Base-by-base conservation (phyloP, 306 rosid species). In the Quercus suber region DNA sequence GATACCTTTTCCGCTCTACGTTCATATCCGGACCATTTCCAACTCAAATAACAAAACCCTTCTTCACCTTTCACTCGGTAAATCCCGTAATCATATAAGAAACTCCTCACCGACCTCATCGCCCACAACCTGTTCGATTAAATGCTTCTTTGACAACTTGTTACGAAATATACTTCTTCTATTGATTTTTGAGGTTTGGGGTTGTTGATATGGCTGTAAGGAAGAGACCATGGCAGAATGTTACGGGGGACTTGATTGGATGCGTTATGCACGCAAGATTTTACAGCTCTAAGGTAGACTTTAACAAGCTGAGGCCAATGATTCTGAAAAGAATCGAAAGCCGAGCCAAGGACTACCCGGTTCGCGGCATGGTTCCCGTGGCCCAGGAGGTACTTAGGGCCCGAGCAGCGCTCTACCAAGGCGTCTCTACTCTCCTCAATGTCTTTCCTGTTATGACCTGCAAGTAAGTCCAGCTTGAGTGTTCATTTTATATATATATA, bases 381-480 rank as follows among this genome's bases (percentile, higher is more conserved):
- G 97, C 96, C 2, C 61, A 78, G 74, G 88, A 90, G 81, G 96
- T 88, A 10, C 88, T 93, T 51, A 67, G 81, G 20, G 85, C 94
- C 13, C 81, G 96, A 83, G 77, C 77, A 59, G 6, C 52, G 61
- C 86, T 91, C 78, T 75, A 87, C 41, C 82, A 86, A 60, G 98
- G 98, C 37, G 97, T 93, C 72, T 89, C 98, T 15, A 78, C 87
- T 55, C 96, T 90, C 74, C 89, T 91, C 64, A 84, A 84, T 12
- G 57, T 63, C 70, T 55, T 88, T 67, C 94, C 98, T 7, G 72
- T 90, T 74, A 30, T 91, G 86, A 84, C 92, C 57, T 93, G 97
- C 98, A 91, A 89, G 97, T 95, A 74, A 89, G 91, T 84, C 30
- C 23, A 30, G 35, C 63, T 71, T 55, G 20, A 31, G 18, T 30